Evolutionary conservation across 495 filamentous ascomycete genomes (phyloP), one percentile per base, ranked within the genome.

Genomic region (Xylaria intraflava): DNA sequence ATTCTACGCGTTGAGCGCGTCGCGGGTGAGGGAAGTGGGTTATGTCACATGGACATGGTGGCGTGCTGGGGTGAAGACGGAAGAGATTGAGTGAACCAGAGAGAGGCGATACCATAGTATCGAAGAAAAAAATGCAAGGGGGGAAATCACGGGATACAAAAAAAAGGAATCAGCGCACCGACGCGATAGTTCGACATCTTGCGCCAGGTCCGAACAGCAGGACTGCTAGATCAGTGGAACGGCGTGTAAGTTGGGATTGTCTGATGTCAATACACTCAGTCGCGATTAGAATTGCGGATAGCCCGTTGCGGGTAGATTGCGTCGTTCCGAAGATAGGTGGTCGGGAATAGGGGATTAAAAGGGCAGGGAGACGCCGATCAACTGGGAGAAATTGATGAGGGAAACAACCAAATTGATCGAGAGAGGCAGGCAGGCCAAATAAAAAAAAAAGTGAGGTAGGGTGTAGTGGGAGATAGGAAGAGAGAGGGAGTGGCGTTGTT

Each of bases 101-200:
- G 38, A 19, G 17, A 40, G 38, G 11, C 16, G n/a, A n/a, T n/a
- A n/a, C n/a, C n/a, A n/a, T n/a, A n/a, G n/a, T n/a, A n/a, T n/a
- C n/a, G n/a, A n/a, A n/a, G n/a, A n/a, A n/a, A n/a, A n/a, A n/a
- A 12, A 29, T 38, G 26, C 5, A 44, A 35, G 16, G 22, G 14
- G 10, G n/a, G 31, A 46, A 23, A 40, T 44, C 12, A 17, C 35
- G 16, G 9, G 17, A 40, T 22, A 29, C 27, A 24, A 46, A 43
- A 29, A 24, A 45, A 53, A 27, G 39, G 47, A 52, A 41, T 41
- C n/a, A 44, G 61, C 68, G 38, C 48, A 72, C 69, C 67, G 39
- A 71, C 62, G 54, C 69, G 69, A 36, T 70, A 69, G 49, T 62
- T 62, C 67, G 67, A 65, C 44, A 55, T 58, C 3, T 43, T 46